Evolutionary conservation across 2,329 filamentous ascomycete genomes (phyloP).

Genomic region (Colletotrichum brevisporum): DNA sequence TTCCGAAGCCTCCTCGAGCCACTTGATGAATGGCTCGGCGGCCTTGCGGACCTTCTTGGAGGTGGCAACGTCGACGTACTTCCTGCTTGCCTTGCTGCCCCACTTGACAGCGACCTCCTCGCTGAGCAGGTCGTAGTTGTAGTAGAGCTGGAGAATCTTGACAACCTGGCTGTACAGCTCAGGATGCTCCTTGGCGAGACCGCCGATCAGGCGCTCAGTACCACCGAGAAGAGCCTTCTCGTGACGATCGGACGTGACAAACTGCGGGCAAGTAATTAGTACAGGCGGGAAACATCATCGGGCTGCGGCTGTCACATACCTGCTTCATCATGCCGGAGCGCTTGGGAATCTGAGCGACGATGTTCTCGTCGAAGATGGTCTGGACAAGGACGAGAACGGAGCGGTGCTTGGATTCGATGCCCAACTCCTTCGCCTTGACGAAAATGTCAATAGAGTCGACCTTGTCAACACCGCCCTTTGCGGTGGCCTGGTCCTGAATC

Average conservation of each 20-base stretch:
- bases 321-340: slow-evolving; percentile 92
- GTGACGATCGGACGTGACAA: slow-evolving; percentile 91
- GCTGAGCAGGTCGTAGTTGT: slow-evolving; percentile 88
- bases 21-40: slow-evolving; percentile 92
- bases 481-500: slow-evolving; percentile 82
- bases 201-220: slow-evolving; percentile 89
- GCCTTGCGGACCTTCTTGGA: slow-evolving; percentile 69
- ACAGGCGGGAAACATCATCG: slow-evolving; percentile 1
- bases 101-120: slow-evolving; percentile 93
- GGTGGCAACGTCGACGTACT: slow-evolving; percentile 72
- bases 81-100: slow-evolving; percentile 97
- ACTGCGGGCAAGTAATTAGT: slow-evolving; percentile 60
- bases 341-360: slow-evolving; percentile 87
- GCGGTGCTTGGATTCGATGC: slow-evolving; percentile 94
- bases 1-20: slow-evolving; percentile 90
- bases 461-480: slow-evolving; percentile 81
- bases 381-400: slow-evolving; percentile 93
- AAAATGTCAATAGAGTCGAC: slow-evolving; percentile 93
- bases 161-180: slow-evolving; percentile 83
- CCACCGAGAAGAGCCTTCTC: slow-evolving; percentile 96
- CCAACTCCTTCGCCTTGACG: slow-evolving; percentile 95
- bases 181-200: slow-evolving; percentile 80
- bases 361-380: slow-evolving; percentile 92
- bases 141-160: slow-evolving; percentile 90
- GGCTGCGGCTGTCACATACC: slow-evolving; percentile 59